Conservation (phyloP, 2,329 filamentous ascomycete genomes). For the Nemania bipapillata region DNA sequence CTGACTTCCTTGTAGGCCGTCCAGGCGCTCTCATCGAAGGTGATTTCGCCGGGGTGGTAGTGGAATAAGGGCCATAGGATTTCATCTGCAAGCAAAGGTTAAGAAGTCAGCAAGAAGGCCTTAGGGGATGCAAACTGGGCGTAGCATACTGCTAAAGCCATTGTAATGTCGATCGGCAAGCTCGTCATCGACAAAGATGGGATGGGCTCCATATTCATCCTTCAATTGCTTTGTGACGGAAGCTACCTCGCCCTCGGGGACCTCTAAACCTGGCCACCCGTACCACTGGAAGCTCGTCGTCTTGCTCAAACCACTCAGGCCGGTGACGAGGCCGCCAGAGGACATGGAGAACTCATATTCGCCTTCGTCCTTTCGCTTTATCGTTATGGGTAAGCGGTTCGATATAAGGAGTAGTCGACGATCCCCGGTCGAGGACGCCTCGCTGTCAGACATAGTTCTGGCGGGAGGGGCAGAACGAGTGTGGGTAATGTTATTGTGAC, state of each 20-base stretch:
- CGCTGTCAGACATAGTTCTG: constrained; percentile 43
- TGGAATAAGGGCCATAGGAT: constrained; percentile 99
- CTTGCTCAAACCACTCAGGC: constrained; percentile 89
- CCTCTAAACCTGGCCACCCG: constrained; percentile 93
- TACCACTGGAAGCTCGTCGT: constrained; percentile 98
- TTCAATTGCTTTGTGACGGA: constrained; percentile 80
- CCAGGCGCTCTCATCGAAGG: constrained; percentile 96
- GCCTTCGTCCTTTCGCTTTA: constrained; percentile 91
- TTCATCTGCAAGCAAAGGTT: constrained; percentile 69
- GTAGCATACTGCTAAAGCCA: constrained; percentile 85
- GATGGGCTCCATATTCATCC: constrained; percentile 87
- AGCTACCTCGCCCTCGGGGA: constrained; percentile 83
- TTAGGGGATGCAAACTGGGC: constrained; percentile 7
- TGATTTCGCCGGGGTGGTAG: constrained; percentile 98
- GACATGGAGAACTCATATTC: constrained; percentile 96
- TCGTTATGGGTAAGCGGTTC: constrained; percentile 94
- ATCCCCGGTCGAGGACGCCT: constrained; percentile 43
- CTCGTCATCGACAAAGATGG: constrained; percentile 93
- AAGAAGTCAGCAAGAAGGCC: constrained; percentile 9
- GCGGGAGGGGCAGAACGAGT: neutral
- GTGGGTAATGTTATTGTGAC: neutral
- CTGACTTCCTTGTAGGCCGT: constrained; percentile 93
- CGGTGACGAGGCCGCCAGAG: constrained; percentile 93
- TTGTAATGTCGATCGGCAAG: constrained; percentile 97
- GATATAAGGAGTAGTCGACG: constrained; percentile 81